A percentile compares a stretch with the other conserved stretches of the same genome.
Evolutionary conservation across 768 basidiomycete species (phyloP).

Genomic region (Hemileccinum rubropunctum): DNA sequence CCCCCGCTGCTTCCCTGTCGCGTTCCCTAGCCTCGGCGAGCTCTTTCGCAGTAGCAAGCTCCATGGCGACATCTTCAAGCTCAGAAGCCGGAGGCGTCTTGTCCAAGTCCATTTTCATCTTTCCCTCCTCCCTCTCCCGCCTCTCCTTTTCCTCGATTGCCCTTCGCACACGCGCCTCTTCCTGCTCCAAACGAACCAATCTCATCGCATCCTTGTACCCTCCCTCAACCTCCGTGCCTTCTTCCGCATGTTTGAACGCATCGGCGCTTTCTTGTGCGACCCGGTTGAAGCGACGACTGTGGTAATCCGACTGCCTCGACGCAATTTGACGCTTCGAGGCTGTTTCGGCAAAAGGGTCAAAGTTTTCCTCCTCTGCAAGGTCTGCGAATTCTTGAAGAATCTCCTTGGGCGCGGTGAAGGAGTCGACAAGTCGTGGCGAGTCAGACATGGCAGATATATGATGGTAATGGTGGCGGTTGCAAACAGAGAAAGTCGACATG

Average conservation of each 20-base stretch:
- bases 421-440: constrained; percentile 78
- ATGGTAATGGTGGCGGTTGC: constrained; percentile 14
- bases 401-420: constrained; percentile 91
- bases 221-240: constrained; percentile 71
- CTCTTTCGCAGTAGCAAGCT: constrained; percentile 52
- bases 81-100: constrained; percentile 87
- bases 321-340: constrained; percentile 93
- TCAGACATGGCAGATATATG: constrained; percentile 45
- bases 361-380: constrained; percentile 89
- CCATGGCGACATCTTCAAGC: constrained; percentile 67
- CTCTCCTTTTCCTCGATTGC: constrained; percentile 90
- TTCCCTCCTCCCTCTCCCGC: constrained; percentile 65
- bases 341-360: constrained; percentile 91
- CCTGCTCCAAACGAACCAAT: constrained; percentile 84
- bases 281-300: constrained; percentile 86
- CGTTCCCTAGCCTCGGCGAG: constrained; percentile 37
- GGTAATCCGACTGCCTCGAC: constrained; percentile 91
- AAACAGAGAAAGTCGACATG: no score
- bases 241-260: constrained; percentile 67
- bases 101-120: constrained; percentile 85
- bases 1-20: constrained; percentile 41
- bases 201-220: constrained; percentile 98
- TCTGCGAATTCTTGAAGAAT: constrained; percentile 92
- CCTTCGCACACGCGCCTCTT: constrained; percentile 79
- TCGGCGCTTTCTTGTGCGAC: constrained; percentile 78